Conservation (phyloP, 2,329 filamentous ascomycete species). For the Ophiostoma quercus region DNA sequence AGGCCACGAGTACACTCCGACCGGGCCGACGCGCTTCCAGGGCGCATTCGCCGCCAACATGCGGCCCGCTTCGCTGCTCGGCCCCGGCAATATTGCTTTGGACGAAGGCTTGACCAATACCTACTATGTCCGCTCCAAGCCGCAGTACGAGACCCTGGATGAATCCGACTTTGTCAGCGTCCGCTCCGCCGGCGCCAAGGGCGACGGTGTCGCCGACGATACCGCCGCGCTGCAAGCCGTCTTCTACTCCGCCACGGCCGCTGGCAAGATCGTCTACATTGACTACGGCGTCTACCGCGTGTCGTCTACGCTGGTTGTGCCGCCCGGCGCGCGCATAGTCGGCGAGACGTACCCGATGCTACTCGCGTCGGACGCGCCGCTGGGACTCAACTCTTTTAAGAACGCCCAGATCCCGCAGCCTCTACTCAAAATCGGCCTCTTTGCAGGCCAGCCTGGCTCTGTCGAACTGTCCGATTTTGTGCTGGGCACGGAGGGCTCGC, state of each 20-base stretch:
- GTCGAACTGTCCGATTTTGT: constrained; percentile 69
- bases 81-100: neutral
- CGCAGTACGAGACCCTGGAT: constrained; percentile 59
- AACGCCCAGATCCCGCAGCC: constrained; percentile 56
- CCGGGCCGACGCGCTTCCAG: constrained; percentile 42
- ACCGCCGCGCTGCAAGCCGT: constrained; percentile 54
- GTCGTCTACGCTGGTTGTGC: constrained; percentile 44
- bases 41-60: constrained; percentile 42
- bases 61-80: constrained; percentile 50
- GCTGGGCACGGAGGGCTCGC: constrained; percentile 60
- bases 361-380: constrained; percentile 4
- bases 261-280: constrained; percentile 51
- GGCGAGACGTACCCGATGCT: constrained; percentile 46
- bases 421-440: constrained; percentile 55
- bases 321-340: constrained; percentile 46
- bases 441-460: constrained; percentile 54
- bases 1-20: constrained; percentile 56
- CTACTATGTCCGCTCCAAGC: constrained; percentile 62
- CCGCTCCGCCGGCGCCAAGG: constrained; percentile 35
- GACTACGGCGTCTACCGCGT: constrained; percentile 53
- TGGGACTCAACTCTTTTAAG: constrained; percentile 43
- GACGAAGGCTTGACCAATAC: constrained; percentile 28
- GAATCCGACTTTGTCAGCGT: constrained; percentile 53
- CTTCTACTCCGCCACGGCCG: constrained; percentile 46
- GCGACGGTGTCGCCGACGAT: constrained; percentile 55